phyloP scores from a whole-genome alignment of 106 monocot genomes.

The Narthecium ossifragum region DNA sequence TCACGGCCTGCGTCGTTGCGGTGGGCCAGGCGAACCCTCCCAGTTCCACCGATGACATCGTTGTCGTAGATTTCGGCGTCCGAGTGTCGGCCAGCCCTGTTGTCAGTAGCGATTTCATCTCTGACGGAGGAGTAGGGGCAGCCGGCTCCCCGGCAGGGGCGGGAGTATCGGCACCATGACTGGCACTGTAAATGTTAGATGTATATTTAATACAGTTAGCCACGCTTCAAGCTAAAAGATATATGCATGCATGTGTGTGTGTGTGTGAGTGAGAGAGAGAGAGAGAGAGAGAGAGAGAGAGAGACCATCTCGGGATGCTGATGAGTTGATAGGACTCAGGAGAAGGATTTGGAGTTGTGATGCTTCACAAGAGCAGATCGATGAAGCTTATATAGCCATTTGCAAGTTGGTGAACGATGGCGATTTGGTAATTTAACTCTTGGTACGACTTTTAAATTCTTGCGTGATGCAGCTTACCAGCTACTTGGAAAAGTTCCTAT shows the following conservation, averaged over 20 bases:
- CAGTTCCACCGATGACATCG: not conserved
- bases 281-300: not conserved
- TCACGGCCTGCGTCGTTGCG: not conserved
- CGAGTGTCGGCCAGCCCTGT: not conserved
- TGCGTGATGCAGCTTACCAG: no score
- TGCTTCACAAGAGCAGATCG: not conserved
- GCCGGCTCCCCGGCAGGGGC: not conserved
- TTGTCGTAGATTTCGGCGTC: not conserved
- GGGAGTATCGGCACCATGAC: not conserved
- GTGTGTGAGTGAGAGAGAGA: not conserved
- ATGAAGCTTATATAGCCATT: not conserved
- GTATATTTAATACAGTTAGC: no score
- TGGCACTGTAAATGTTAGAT: no score
- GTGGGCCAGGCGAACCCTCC: not conserved
- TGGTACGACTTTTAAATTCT: no score
- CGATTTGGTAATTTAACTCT: no score
- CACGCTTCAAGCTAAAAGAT: not conserved
- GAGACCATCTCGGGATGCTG: not conserved
- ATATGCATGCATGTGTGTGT: not conserved
- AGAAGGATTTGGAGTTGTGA: not conserved
- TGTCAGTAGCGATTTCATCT: not conserved
- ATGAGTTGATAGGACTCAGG: not conserved
- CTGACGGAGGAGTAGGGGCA: not conserved
- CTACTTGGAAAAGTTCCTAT: no score
- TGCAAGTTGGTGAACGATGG: no score